Percentiles rank a stretch among this genome's conserved stretches.
These are phyloP conservation scores for Clonostachys chloroleuca DNA, from an alignment of 2,329 filamentous ascomycete species.

Conservation along the genomic window DNA sequence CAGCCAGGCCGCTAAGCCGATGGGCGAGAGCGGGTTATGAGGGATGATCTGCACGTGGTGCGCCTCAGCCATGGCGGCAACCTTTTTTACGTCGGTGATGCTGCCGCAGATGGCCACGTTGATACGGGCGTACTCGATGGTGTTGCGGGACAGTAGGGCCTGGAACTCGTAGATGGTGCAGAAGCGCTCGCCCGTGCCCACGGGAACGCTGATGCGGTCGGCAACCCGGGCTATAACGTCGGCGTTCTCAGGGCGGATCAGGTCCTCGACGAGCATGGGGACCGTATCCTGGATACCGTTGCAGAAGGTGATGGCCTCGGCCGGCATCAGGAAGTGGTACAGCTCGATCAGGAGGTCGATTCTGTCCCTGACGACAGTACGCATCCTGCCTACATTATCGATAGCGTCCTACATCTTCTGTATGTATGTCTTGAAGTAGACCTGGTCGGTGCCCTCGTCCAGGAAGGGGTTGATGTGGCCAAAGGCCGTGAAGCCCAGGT, in stretches of 20 bases:
- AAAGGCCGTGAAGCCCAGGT: too few species aligned
- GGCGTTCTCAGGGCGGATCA: conserved; percentile 63
- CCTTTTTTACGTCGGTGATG: conserved; percentile 65
- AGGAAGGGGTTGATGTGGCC: too few species aligned
- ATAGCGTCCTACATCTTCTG: too few species aligned
- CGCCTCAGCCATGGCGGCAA: conserved; percentile 66
- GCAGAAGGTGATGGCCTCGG: too few species aligned
- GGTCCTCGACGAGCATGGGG: conserved; percentile 72
- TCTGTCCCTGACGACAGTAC: too few species aligned
- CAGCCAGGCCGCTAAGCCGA: conserved; percentile 66
- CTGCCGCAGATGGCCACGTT: conserved; percentile 68
- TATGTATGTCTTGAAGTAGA: too few species aligned
- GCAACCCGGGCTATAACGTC: conserved; percentile 48
- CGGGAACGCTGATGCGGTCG: conserved; percentile 54
- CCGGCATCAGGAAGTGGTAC: too few species aligned
- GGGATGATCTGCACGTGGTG: conserved; percentile 74
- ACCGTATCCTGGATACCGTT: conserved; percentile 5
- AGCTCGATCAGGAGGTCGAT: too few species aligned
- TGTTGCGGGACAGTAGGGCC: conserved; percentile 46
- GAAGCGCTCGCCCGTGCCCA: conserved; percentile 68
- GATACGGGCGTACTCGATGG: conserved; percentile 53
- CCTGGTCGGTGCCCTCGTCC: too few species aligned
- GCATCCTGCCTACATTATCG: too few species aligned
- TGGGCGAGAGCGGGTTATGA: conserved; percentile 69
- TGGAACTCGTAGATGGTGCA: conserved; percentile 72